Percentiles rank a stretch among this genome's conserved stretches.
Conservation (phyloP, 2,329 filamentous ascomycete species). For the Aspergillus novofumigatus region DNA sequence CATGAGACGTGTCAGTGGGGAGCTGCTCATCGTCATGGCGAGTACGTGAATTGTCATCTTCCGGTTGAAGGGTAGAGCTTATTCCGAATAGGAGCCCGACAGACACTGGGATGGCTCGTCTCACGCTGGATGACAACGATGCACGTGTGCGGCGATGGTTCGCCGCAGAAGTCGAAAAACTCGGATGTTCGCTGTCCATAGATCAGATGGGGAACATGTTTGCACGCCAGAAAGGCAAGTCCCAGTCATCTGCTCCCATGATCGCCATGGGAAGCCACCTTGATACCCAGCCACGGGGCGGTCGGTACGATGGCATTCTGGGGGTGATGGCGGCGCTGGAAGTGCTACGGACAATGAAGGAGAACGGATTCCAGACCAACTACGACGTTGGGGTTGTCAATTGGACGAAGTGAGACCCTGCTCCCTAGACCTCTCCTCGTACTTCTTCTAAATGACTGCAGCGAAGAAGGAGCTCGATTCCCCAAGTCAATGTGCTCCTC, state of each 20-base stretch:
- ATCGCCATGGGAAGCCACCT: constrained; percentile 46
- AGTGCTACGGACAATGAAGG: constrained; percentile 61
- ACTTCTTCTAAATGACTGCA: constrained; percentile 27
- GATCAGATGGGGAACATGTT: constrained; percentile 56
- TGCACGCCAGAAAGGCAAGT: constrained; percentile 17
- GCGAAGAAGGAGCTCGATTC: constrained; percentile 73
- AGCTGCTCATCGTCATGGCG: constrained; percentile 23
- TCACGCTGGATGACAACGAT: constrained; percentile 65
- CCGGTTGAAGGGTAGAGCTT: background rate
- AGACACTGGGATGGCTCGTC: constrained; percentile 61
- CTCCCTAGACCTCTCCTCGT: background rate
- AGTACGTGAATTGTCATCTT: constrained; percentile 15
- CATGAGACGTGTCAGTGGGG: constrained; percentile 33
- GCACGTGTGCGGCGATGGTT: constrained; percentile 68
- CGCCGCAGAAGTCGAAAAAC: constrained; percentile 50
- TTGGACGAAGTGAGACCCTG: constrained; percentile 26
- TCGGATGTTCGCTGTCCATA: constrained; percentile 61
- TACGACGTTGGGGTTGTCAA: constrained; percentile 68
- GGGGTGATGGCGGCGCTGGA: constrained; percentile 67
- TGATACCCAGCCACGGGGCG: constrained; percentile 29
- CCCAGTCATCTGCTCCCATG: constrained; percentile 21
- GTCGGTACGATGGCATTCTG: constrained; percentile 68
- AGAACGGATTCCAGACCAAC: constrained; percentile 62
- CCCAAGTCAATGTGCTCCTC: constrained; percentile 68
- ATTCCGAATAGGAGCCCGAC: constrained; percentile 9